Percentiles rank a stretch among this genome's conserved stretches.
Evolutionary conservation across 1,284 basidiomycete genomes (phyloP).

Genomic region (Neolentinus lepideus): DNA sequence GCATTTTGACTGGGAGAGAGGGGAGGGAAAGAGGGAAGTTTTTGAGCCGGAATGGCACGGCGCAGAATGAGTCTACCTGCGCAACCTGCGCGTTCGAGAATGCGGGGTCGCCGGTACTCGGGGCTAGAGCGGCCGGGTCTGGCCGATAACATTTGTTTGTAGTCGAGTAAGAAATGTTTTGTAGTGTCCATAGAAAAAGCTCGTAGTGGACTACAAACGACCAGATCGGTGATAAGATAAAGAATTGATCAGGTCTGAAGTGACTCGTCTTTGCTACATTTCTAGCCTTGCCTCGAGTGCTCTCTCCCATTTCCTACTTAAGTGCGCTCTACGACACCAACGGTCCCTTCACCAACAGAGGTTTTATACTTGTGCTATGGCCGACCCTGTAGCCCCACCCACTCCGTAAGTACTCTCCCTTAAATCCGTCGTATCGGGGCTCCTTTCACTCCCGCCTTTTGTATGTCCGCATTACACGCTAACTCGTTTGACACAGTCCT

Average conservation of each 20-base stretch:
- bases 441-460: neutral
- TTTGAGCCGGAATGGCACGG: neutral
- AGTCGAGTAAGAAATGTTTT: too few species aligned
- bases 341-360: neutral
- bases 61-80: neutral
- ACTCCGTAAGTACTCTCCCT: neutral
- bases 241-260: neutral
- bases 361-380: neutral
- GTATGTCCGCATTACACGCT: neutral
- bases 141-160: neutral
- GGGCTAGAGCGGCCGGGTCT: neutral
- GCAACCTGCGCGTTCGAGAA: neutral
- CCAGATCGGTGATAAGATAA: neutral
- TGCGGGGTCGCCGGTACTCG: neutral
- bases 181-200: neutral
- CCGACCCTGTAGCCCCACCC: neutral
- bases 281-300: neutral
- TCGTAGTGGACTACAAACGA: neutral
- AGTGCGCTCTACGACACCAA: neutral
- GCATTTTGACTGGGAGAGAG: slow-evolving; percentile 20
- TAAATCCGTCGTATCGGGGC: neutral
- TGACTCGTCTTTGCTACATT: neutral
- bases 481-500: neutral
- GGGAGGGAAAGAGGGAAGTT: slow-evolving; percentile 6
- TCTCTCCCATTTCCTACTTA: neutral